Evolutionary conservation across 495 filamentous ascomycete genomes (phyloP).

Genomic region (Bacidia rubella): DNA sequence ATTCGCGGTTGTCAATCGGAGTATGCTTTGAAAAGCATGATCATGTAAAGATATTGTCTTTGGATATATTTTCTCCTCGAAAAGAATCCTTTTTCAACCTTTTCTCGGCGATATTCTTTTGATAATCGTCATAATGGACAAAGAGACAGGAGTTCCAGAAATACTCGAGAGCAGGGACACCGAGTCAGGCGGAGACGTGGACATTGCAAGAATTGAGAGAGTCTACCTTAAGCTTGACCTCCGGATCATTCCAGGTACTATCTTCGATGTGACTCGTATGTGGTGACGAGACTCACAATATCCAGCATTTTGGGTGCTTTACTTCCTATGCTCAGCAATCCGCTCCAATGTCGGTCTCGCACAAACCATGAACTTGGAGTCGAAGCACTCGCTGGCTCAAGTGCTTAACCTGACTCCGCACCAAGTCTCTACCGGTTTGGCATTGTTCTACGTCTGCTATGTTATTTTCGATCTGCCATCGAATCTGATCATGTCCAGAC

Average conservation of each 20-base stretch:
- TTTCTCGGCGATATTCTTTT: no score
- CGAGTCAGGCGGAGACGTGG: neutral
- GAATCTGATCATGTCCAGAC: conserved; percentile 74
- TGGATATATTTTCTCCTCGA: no score
- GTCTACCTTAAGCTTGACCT: conserved; percentile 66
- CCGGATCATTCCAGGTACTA: conserved; percentile 61
- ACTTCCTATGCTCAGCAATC: conserved; percentile 85
- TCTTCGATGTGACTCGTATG: neutral
- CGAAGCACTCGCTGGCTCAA: conserved; percentile 53
- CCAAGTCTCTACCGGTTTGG: conserved; percentile 69
- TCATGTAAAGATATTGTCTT: no score
- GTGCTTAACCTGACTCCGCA: conserved; percentile 53
- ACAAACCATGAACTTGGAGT: conserved; percentile 69
- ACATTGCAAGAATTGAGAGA: conserved; percentile 27
- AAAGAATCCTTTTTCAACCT: no score
- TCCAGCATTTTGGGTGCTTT: conserved; percentile 76
- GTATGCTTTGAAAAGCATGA: no score
- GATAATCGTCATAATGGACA: neutral
- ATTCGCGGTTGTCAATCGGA: no score
- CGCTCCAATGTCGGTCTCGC: conserved; percentile 82
- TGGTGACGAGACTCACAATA: conserved; percentile 4
- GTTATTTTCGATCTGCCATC: conserved; percentile 81
- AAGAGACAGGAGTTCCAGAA: neutral
- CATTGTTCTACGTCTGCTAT: conserved; percentile 84
- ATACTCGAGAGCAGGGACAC: neutral